Base-by-base conservation (phyloP, 352 stramenopile genomes). In the Pythium aristosporum region DNA sequence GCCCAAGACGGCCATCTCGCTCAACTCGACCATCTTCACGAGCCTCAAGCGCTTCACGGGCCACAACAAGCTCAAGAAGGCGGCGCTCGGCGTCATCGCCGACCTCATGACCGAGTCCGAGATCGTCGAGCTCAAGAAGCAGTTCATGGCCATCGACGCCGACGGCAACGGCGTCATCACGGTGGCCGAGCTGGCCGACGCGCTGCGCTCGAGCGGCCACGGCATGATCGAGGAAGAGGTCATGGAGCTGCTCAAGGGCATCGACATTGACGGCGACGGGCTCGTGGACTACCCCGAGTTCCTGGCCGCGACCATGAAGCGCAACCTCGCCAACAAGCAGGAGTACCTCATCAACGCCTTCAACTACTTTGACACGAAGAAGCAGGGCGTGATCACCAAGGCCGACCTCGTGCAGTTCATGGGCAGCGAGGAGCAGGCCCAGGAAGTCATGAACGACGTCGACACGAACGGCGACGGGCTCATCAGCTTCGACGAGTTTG, bases 401-500 rank as follows among this genome's bases (percentile, higher is more conserved):
- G 79, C 77, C 10, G 92, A 98, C 67, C 77, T 98, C 50, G 81
- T 91, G 36, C 82, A 90, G 61, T 95, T 98, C 61, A 97, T 98
- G 84, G 89, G 92, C 51, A 96, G 85, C 65, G 87, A 97, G 61
- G 85, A 94, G 58, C 91, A 98, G 57, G 93, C 91, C 42, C 80
- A 92, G 51, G 91, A 98, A 52, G 80, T 98, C 41, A 97, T 98
- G 55, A 62, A 92, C 41, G 89, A 96, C n/a, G 79, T 98, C 36
- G 91, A 98, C 68, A 74, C 71, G 37, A 92, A 98, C 65, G 82
- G 90, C 44, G 93, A 98, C 68, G 91, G 91, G 12, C 70, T 89
- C 48, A 97, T 98, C 69, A 96, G 78, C 69, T 98, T 97, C 63
- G 80, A 97, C 25, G 93, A 98, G 68, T 98, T 98, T 67, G 76